Percentiles rank a stretch among this genome's conserved stretches.
Evolutionary conservation across 257 asterid genomes (phyloP).

Genomic region (Buddleja alternifolia): DNA sequence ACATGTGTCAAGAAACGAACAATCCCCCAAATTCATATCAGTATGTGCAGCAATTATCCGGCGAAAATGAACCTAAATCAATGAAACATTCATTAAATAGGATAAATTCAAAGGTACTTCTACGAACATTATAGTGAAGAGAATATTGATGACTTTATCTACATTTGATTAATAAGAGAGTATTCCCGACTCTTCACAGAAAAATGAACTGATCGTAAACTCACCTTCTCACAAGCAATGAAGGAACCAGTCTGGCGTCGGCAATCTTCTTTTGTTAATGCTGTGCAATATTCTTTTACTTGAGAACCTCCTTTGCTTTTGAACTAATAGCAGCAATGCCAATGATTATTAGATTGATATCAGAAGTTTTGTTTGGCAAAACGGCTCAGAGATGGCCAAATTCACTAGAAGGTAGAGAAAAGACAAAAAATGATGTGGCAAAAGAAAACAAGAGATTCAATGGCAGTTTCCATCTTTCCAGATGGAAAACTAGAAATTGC

Average conservation of each 20-base stretch:
- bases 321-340: conserved; percentile 52
- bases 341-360: conserved; percentile 19
- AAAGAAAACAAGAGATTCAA: background rate
- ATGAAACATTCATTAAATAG: conserved; percentile 19
- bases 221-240: conserved; percentile 94
- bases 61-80: conserved; percentile 87
- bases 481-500: background rate
- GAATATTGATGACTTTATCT: conserved; percentile 1
- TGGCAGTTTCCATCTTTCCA: background rate
- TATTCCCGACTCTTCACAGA: background rate
- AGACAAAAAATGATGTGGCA: background rate
- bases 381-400: conserved; percentile 11
- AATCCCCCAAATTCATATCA: conserved; percentile 94
- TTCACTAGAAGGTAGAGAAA: conserved; percentile 23
- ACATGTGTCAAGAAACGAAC: conserved; percentile 97
- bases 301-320: conserved; percentile 98
- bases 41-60: conserved; percentile 97
- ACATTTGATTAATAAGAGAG: background rate
- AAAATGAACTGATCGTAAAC: conserved; percentile 17
- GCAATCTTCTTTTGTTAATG: conserved; percentile 97
- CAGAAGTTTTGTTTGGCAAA: conserved; percentile 8
- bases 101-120: conserved; percentile 22
- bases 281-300: conserved; percentile 90
- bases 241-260: conserved; percentile 83
- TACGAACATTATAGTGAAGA: background rate